Base-by-base conservation (phyloP, 495 filamentous ascomycete genomes). In the Hypoxylon intermedium region DNA sequence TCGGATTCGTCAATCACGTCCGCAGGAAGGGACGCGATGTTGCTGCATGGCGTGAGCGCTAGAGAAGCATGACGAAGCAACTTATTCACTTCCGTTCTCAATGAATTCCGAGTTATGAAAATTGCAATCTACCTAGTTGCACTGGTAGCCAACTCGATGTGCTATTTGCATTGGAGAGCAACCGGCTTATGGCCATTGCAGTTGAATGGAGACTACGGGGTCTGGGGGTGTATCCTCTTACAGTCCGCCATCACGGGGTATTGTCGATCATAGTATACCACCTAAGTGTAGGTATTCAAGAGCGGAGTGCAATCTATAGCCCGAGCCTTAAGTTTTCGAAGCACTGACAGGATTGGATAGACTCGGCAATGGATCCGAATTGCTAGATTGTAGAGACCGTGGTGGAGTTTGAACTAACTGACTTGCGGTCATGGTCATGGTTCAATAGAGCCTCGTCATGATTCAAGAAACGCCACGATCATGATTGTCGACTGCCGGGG, bases 1-100 rank as follows among this genome's bases (percentile, higher is more conserved):
- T 65, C 61, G 33, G 49, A 65, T 65, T 65, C 44, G 55, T 59
- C 55, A 45, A 60, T 42, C 55, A 60, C 37, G 34, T 57, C 62
- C 56, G 62, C 33, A 60, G 62, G 57, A 60, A 24, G 37, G 31
- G 26, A 55, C 42, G 53, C 23, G 46, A 46, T 65, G 41, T 54
- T 59, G 40, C 56, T 60, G 62, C 62, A 60, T 53, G 45, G 56
- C 47, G 62, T 60, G 56, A 65, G 62, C 62, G 56, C 62, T 60
- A 65, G 52, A 41, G 38, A 52, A 59, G 44, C 55, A 52, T 41
- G 45, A 63, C 54, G 47, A 60, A 53, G 59, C 46, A 49, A 13
- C n/a, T n/a, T n/a, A n/a, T n/a, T n/a, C n/a, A n/a, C n/a, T n/a
- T n/a, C n/a, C n/a, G n/a, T n/a, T n/a, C n/a, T n/a, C n/a, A n/a